Conservation (phyloP, 1,139 yeast species). For the Saccharomyces hybrid region DNA sequence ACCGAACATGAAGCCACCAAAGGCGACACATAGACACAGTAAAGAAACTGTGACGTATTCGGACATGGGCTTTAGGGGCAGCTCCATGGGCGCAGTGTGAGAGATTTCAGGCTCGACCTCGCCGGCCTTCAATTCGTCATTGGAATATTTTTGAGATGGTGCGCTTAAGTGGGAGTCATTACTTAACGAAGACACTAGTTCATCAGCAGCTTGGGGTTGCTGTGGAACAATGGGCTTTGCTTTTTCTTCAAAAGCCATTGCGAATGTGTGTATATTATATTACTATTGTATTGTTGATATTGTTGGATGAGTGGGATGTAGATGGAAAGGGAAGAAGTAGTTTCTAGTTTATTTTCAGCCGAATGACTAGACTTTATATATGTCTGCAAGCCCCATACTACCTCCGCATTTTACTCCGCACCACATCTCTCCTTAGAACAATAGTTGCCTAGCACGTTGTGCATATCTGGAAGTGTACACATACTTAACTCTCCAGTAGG, state of each 20-base stretch:
- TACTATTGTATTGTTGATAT: not conserved
- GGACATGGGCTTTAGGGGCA: constrained; percentile 37
- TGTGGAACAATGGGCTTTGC: not conserved
- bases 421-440: not conserved
- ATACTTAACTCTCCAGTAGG: not conserved
- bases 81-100: constrained; percentile 10
- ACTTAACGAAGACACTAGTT: not conserved
- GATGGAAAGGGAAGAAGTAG: not conserved
- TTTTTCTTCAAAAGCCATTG: not conserved
- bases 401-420: not conserved
- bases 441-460: not conserved
- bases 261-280: not conserved
- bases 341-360: not conserved
- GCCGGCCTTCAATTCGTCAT: not conserved
- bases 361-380: not conserved
- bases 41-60: constrained; percentile 34
- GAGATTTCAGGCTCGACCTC: not conserved
- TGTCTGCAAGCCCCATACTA: not conserved
- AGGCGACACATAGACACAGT: constrained; percentile 43
- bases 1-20: constrained; percentile 64
- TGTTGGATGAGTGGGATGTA: not conserved
- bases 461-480: not conserved
- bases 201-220: not conserved
- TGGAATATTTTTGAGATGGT: not conserved
- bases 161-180: not conserved